Conservation (phyloP, 257 asterid species). For the Nyctanthes arbortristis region DNA sequence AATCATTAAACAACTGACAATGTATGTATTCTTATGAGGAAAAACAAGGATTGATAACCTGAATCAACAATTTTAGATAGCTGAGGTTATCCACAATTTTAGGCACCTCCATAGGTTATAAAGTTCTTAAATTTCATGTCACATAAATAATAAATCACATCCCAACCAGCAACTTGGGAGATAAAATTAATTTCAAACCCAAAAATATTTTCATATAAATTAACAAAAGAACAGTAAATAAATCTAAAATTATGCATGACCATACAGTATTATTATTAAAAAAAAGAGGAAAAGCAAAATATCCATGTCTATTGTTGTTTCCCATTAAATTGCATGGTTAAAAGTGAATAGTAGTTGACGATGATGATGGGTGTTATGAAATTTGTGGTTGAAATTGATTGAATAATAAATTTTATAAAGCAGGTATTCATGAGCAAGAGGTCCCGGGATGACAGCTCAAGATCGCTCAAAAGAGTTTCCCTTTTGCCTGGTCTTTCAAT, state of each 20-base stretch:
- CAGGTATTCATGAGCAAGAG: not conserved
- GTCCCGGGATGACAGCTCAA: constrained; percentile 8
- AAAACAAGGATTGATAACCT: not conserved
- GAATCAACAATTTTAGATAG: constrained; percentile 14
- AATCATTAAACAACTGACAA: constrained; percentile 16
- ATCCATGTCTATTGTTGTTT: too few relatives aligned
- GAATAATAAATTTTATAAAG: constrained; percentile 7
- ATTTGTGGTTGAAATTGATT: too few relatives aligned
- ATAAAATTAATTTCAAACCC: not conserved
- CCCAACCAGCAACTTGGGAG: constrained; percentile 15
- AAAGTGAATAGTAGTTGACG: too few relatives aligned
- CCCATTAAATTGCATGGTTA: not conserved
- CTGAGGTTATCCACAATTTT: too few relatives aligned
- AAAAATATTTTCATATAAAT: not conserved
- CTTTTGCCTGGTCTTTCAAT: too few relatives aligned
- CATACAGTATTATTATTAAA: not conserved
- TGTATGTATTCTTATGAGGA: not conserved
- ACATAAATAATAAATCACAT: not conserved
- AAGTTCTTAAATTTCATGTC: not conserved
- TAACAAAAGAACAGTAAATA: not conserved
- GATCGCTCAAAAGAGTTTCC: too few relatives aligned
- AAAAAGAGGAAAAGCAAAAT: not conserved
- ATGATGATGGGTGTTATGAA: too few relatives aligned
- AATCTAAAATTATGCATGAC: not conserved
- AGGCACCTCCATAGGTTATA: not conserved